These are phyloP conservation scores for Flaveria ramosissima DNA, from an alignment of 129 eudicot genomes.

Conservation along the genomic window DNA sequence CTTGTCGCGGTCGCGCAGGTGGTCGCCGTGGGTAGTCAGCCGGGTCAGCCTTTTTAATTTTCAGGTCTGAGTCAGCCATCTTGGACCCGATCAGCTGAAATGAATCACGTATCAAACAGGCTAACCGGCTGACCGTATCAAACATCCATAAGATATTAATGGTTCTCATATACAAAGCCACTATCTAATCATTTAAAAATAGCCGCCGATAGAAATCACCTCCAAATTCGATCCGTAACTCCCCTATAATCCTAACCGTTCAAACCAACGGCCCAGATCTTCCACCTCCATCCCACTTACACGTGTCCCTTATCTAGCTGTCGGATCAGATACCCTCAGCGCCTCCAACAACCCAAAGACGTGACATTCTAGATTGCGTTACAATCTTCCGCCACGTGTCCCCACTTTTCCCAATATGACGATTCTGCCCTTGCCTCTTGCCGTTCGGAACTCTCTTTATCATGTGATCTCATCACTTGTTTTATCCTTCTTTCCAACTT, in stretches of 20 bases:
- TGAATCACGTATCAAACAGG: too few relatives aligned
- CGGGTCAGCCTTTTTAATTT: too few relatives aligned
- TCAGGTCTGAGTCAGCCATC: too few relatives aligned
- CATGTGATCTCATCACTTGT: constrained; percentile 66
- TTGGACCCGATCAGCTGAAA: too few relatives aligned
- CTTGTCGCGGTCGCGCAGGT: too few relatives aligned
- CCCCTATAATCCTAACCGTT: constrained; percentile 14
- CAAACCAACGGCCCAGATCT: constrained; percentile 20
- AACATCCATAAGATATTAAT: too few relatives aligned
- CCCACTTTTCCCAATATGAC: not conserved
- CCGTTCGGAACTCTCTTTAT: constrained; percentile 40
- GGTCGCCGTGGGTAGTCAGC: too few relatives aligned
- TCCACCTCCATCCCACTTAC: not conserved
- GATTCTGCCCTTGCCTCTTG: constrained; percentile 45
- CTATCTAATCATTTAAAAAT: too few relatives aligned
- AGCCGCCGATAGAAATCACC: not conserved
- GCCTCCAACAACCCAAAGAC: constrained; percentile 35
- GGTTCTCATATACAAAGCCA: too few relatives aligned
- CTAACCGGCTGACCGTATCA: too few relatives aligned
- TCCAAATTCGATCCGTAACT: not conserved
- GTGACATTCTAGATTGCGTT: constrained; percentile 50
- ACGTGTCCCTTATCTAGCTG: constrained; percentile 28
- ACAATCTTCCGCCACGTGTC: constrained; percentile 53
- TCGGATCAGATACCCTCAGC: constrained; percentile 30
- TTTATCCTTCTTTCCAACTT: constrained; percentile 13